Evolutionary conservation across 164 flowering plant species (phyloP), one percentile per base, ranked within the genome.

Genomic region (Chimonanthus praecox): DNA sequence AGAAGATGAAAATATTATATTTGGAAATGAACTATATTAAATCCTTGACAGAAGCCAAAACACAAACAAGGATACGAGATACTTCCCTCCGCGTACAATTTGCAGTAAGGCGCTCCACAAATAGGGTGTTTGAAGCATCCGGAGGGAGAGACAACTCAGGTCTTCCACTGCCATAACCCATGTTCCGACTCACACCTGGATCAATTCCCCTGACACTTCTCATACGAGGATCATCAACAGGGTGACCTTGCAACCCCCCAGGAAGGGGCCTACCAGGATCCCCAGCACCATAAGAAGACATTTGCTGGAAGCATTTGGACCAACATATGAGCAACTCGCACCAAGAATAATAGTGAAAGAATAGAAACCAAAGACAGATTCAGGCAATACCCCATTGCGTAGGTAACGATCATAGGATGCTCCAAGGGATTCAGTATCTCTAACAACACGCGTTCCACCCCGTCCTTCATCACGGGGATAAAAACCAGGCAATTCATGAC

Each of bases 361-460:
- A 15, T 49, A 21, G 66, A 20, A 72, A 71, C 63, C 48, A 67
- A 10, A 15, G 58, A 11, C 5, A 46, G 11, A 18, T 49, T 21
- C 8, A 47, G 5, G 67, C 33, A 74, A 69, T 81, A 86, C 91
- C 82, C 78, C 73, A 68, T 62, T 84, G 76, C 84, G 93, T 54
- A 89, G 88, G 74, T 87, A 89, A 20, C 84, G 90, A 54, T 88
- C 96, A 83, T 91, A 91, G 16, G 90, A 91, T 48, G 93, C 87
- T 54, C 87, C 90, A 71, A 88, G 75, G 1, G 88, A 67, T 71
- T 85, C 71, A 71, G 89, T 82, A 73, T 91, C 93, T 76, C 82
- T 85, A 16, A 83, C 69, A 61, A 71, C 16, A 21, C 61, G 80
- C 60, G 76, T 77, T 16, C 81, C 85, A 60, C 73, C 79, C 18